Conservation (phyloP, 352 stramenopile species). For the Blastocystis hominis region DNA sequence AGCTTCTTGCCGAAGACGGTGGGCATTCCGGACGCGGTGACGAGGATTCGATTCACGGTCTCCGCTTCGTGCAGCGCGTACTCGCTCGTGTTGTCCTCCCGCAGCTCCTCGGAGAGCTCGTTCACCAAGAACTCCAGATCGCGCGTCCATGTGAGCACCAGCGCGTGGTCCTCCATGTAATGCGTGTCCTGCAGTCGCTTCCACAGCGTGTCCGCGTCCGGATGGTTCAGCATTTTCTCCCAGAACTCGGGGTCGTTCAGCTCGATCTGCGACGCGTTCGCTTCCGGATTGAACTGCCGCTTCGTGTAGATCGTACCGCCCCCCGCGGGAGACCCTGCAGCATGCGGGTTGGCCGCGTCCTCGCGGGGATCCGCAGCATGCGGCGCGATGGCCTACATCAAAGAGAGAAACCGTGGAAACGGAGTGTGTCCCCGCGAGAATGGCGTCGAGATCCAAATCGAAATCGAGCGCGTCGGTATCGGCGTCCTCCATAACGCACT, state of each 20-base stretch:
- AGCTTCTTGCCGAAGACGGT: constrained; percentile 15
- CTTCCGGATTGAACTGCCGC: constrained; percentile 65
- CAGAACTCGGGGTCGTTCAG: constrained; percentile 91
- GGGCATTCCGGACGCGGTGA: not conserved
- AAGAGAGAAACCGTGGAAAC: constrained; percentile 39
- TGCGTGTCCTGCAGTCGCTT: constrained; percentile 48
- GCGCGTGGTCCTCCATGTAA: constrained; percentile 1
- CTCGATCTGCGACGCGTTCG: constrained; percentile 64
- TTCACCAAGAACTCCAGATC: constrained; percentile 35
- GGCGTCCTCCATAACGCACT: constrained; percentile 88
- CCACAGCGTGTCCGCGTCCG: constrained; percentile 58
- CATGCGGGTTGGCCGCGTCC: constrained; percentile 31
- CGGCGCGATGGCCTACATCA: not conserved
- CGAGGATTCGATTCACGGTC: constrained; percentile 1
- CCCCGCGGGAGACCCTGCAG: constrained; percentile 61
- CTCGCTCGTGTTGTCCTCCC: not conserved
- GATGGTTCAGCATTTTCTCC: constrained; percentile 75
- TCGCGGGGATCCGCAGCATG: too few relatives aligned
- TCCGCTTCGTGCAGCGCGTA: constrained; percentile 36
- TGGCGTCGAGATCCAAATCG: constrained; percentile 88
- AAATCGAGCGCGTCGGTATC: constrained; percentile 81
- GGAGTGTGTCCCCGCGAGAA: constrained; percentile 60
- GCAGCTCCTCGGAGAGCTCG: constrained; percentile 26
- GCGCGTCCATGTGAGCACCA: not conserved
- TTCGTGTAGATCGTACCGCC: constrained; percentile 57